A percentile compares a stretch with the other conserved stretches of the same genome.
phyloP scores from a whole-genome alignment of 2,329 filamentous ascomycete genomes.

The Annulohypoxylon truncatum region DNA sequence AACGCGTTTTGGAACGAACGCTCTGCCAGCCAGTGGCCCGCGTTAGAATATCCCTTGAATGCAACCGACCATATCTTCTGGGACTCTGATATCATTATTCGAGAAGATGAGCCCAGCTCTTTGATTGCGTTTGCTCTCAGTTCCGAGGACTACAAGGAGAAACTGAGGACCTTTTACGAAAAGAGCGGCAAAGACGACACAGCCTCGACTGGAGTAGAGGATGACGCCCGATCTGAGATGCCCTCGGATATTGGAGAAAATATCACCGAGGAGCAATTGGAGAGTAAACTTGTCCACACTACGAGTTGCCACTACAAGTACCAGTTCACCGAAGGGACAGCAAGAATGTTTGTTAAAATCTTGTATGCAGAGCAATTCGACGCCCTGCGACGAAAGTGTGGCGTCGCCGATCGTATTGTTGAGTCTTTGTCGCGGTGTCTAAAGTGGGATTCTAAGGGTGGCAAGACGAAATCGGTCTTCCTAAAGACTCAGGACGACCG shows the following conservation, averaged over 20 bases:
- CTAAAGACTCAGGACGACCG: slow-evolving; percentile 96
- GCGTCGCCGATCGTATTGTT: slow-evolving; percentile 91
- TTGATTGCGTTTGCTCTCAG: slow-evolving; percentile 93
- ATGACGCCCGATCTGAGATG: slow-evolving; percentile 47
- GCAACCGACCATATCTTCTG: slow-evolving; percentile 94
- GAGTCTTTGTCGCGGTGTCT: slow-evolving; percentile 95
- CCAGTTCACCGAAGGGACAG: slow-evolving; percentile 92
- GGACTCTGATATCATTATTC: slow-evolving; percentile 95
- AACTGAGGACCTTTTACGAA: slow-evolving; percentile 66
- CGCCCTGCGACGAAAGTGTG: slow-evolving; percentile 90
- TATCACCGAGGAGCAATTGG: slow-evolving; percentile 74
- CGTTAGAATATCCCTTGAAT: slow-evolving; percentile 90
- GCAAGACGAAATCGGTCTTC: slow-evolving; percentile 97
- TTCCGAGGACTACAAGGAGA: slow-evolving; percentile 86
- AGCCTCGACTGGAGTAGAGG: slow-evolving; percentile 46
- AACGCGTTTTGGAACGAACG: slow-evolving; percentile 99
- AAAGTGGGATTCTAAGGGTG: slow-evolving; percentile 98
- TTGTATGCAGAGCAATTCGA: slow-evolving; percentile 99
- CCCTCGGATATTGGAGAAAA: slow-evolving; percentile 47
- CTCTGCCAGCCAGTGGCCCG: slow-evolving; percentile 93
- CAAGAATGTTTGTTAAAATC: slow-evolving; percentile 96
- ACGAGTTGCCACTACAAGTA: slow-evolving; percentile 96
- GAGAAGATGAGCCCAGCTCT: slow-evolving; percentile 96
- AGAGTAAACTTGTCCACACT: slow-evolving; percentile 83
- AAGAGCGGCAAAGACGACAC: slow-evolving; percentile 39